These are phyloP conservation scores for Lippia alba DNA, from an alignment of 305 asterid species.

Conservation along the genomic window DNA sequence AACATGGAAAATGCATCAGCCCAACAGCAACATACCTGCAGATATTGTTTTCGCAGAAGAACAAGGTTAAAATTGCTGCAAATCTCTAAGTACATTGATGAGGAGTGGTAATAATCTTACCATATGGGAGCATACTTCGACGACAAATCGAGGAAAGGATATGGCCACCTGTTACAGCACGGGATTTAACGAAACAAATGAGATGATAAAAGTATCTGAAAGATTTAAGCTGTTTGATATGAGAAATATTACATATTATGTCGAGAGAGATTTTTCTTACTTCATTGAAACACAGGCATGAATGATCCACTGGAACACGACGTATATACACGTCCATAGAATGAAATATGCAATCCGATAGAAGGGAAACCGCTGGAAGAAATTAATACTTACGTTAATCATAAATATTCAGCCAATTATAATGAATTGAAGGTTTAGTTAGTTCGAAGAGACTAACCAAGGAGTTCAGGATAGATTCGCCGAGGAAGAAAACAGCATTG, in stretches of 20 bases:
- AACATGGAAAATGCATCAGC: constrained; percentile 66
- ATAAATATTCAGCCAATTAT: background rate
- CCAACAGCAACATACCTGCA: constrained; percentile 76
- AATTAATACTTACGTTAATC: constrained; percentile 23
- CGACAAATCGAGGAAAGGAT: constrained; percentile 81
- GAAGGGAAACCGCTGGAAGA: constrained; percentile 79
- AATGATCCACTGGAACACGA: constrained; percentile 84
- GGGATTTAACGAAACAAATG: background rate
- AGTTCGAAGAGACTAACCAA: constrained; percentile 46
- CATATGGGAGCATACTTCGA: constrained; percentile 71
- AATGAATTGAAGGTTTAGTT: background rate
- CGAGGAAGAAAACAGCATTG: constrained; percentile 75
- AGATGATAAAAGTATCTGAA: no score
- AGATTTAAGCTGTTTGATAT: background rate
- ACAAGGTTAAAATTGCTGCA: background rate
- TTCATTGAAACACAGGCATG: constrained; percentile 68
- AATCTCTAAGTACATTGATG: no score
- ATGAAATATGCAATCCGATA: constrained; percentile 79
- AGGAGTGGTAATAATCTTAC: constrained; percentile 39
- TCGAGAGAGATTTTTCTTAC: constrained; percentile 36
- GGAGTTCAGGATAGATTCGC: constrained; percentile 64
- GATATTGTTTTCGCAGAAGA: constrained; percentile 6
- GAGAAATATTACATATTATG: background rate
- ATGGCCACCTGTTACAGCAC: constrained; percentile 80
- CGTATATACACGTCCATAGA: constrained; percentile 73